Evolutionary conservation across 164 flowering plant species (phyloP).

Genomic region (Cinnamomum chago): DNA sequence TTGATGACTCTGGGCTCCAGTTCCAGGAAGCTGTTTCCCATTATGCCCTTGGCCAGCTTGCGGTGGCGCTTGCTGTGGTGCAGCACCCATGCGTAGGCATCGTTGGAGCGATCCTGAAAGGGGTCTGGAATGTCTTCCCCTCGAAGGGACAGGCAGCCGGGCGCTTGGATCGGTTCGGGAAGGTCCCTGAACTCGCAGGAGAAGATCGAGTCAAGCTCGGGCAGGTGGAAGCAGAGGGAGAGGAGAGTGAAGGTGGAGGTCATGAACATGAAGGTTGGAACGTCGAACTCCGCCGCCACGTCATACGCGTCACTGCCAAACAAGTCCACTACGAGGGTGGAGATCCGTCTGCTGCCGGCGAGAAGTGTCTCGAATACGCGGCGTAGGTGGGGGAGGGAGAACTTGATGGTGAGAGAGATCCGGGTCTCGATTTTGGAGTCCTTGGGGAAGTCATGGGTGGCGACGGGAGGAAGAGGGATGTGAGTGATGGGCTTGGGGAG

Average conservation of each 20-base stretch:
- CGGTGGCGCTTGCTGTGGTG: conserved; percentile 10
- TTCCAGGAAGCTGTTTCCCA: conserved; percentile 22
- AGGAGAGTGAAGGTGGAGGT: conserved; percentile 29
- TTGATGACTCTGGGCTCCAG: conserved; percentile 19
- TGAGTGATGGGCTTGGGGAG: conserved; percentile 14
- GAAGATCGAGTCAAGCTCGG: conserved; percentile 21
- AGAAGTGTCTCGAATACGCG: conserved; percentile 10
- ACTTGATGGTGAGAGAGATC: neutral
- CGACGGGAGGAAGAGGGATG: conserved; percentile 25
- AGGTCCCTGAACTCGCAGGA: conserved; percentile 24
- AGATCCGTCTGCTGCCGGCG: conserved; percentile 18
- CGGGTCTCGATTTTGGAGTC: conserved; percentile 2
- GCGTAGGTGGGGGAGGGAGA: conserved; percentile 8
- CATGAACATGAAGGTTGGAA: conserved; percentile 32
- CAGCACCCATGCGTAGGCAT: conserved; percentile 22
- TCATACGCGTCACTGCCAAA: conserved; percentile 34
- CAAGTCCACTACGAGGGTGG: conserved; percentile 35
- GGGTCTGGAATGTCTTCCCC: conserved; percentile 26
- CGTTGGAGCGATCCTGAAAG: conserved; percentile 20
- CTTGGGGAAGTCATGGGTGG: conserved; percentile 18
- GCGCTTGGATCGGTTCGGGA: conserved; percentile 22
- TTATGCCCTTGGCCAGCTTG: conserved; percentile 20
- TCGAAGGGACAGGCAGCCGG: conserved; percentile 29
- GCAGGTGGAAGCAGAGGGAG: conserved; percentile 24
- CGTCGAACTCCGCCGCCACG: conserved; percentile 24